Percentiles rank a stretch among this genome's conserved stretches.
Evolutionary conservation across 2,329 filamentous ascomycete species (phyloP).

Genomic region (Epichloe elymi): DNA sequence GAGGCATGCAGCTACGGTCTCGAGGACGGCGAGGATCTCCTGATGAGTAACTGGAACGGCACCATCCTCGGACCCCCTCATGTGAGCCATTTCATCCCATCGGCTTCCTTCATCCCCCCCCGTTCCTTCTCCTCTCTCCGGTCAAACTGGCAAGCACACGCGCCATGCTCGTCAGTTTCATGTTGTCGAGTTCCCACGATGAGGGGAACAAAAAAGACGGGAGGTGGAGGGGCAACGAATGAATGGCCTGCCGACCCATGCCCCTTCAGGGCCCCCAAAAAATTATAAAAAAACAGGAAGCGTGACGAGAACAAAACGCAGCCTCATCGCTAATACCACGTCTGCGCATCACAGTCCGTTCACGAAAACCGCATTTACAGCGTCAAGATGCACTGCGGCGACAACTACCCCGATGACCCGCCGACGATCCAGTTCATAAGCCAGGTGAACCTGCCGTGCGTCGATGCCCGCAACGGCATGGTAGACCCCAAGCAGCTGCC

Average conservation of each 20-base stretch:
- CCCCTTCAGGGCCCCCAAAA: no score
- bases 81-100: conserved; percentile 32
- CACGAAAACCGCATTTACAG: conserved; percentile 99
- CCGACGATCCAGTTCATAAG: conserved; percentile 87
- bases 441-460: conserved; percentile 92
- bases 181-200: no score
- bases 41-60: conserved; percentile 98
- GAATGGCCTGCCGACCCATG: no score
- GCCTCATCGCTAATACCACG: conserved; percentile 4
- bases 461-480: conserved; percentile 66
- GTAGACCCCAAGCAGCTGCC: conserved; percentile 76
- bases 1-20: conserved; percentile 96
- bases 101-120: not conserved
- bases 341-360: conserved; percentile 48
- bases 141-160: not conserved
- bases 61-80: conserved; percentile 95
- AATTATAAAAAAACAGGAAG: no score
- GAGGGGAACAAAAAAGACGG: no score
- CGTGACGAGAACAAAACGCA: not conserved
- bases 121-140: not conserved
- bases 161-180: no score
- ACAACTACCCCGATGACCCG: conserved; percentile 76
- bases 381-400: conserved; percentile 89
- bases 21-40: conserved; percentile 82
- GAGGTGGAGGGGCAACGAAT: no score